Conservation (phyloP, 345 rosid genomes). For the Brassica juncea region DNA sequence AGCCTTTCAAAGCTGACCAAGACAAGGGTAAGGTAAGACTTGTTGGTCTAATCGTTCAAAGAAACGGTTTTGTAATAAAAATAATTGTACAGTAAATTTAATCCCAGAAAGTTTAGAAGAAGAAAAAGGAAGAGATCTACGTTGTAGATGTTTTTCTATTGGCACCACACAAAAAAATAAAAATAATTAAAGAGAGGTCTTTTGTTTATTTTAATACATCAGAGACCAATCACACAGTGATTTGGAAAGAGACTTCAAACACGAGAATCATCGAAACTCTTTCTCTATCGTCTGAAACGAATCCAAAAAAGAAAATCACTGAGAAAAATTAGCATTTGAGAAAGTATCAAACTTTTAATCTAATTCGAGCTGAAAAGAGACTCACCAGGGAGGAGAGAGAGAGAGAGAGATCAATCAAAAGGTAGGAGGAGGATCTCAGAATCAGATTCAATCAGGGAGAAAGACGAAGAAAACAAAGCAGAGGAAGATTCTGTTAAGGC, state of each 20-base stretch:
- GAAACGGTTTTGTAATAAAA: slow-evolving; percentile 10
- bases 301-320: slow-evolving; percentile 19
- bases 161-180: slow-evolving; percentile 1
- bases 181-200: not conserved
- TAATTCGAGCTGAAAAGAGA: slow-evolving; percentile 28
- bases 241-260: slow-evolving; percentile 33
- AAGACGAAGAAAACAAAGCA: not conserved
- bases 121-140: slow-evolving; percentile 44
- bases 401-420: slow-evolving; percentile 29
- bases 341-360: slow-evolving; percentile 31
- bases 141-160: slow-evolving; percentile 8
- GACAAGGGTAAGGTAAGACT: slow-evolving; percentile 27
- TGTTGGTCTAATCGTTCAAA: slow-evolving; percentile 26
- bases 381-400: slow-evolving; percentile 16
- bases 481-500: slow-evolving; percentile 8
- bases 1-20: slow-evolving; percentile 41
- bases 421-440: slow-evolving; percentile 16
- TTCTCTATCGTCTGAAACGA: slow-evolving; percentile 32
- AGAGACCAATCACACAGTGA: slow-evolving; percentile 31
- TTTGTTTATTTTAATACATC: slow-evolving; percentile 16
- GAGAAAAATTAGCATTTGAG: not conserved
- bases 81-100: slow-evolving; percentile 15
- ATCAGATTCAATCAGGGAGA: slow-evolving; percentile 25
- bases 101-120: slow-evolving; percentile 4
- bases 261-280: slow-evolving; percentile 39